These are phyloP conservation scores for Davidsoniella eucalypti DNA, from an alignment of 2,329 filamentous ascomycete genomes.

Conservation along the genomic window DNA sequence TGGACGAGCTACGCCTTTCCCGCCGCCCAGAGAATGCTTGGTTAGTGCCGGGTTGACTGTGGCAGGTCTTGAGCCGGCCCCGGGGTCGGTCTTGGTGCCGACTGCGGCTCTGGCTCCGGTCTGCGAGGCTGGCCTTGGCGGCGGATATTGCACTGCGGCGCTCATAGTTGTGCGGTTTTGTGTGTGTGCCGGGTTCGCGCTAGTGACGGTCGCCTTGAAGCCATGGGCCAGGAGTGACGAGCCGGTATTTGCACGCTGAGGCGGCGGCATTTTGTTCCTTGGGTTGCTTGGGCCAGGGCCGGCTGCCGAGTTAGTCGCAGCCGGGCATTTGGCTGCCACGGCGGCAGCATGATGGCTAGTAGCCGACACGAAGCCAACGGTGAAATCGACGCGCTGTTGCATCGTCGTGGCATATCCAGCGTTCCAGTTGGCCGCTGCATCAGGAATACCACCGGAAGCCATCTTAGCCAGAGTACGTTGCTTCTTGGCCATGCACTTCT, in stretches of 20 bases:
- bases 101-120: too few relatives aligned
- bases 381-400: slow-evolving; percentile 41
- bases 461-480: slow-evolving; percentile 13
- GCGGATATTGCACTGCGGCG: too few relatives aligned
- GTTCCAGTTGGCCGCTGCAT: slow-evolving; percentile 23
- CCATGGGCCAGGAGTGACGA: not conserved
- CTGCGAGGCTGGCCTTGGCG: too few relatives aligned
- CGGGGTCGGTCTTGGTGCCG: too few relatives aligned
- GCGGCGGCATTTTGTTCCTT: not conserved
- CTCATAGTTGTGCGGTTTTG: too few relatives aligned
- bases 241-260: not conserved
- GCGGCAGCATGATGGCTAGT: slow-evolving; percentile 26
- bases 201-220: too few relatives aligned
- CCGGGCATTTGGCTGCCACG: slow-evolving; percentile 20
- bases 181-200: too few relatives aligned
- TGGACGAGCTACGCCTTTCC: not conserved
- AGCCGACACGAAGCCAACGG: slow-evolving; percentile 48
- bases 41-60: slow-evolving; percentile 19
- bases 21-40: slow-evolving; percentile 26
- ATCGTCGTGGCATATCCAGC: slow-evolving; percentile 43
- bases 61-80: slow-evolving; percentile 3
- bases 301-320: slow-evolving; percentile 12
- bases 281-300: not conserved
- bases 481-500: slow-evolving; percentile 16
- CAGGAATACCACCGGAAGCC: slow-evolving; percentile 17